Conservation (phyloP, 305 asterid genomes). For the Fraxinus baroniana region DNA sequence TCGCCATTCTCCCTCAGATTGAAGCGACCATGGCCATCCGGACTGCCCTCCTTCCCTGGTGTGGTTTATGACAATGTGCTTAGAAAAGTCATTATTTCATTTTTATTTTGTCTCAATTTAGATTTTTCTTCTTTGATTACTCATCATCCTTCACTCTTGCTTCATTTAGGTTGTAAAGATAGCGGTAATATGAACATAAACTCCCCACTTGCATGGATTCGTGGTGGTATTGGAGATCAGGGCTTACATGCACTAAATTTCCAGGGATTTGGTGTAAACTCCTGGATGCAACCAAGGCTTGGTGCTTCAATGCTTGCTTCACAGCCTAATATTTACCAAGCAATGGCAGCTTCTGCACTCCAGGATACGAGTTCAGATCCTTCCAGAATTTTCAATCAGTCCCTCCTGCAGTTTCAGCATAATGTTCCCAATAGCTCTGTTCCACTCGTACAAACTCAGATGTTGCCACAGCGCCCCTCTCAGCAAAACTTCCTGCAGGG, state of each 20-base stretch:
- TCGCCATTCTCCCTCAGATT: conserved; percentile 95
- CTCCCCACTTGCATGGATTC: conserved; percentile 75
- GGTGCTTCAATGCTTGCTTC: conserved; percentile 61
- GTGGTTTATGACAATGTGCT: conserved; percentile 20
- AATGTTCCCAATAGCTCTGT: conserved; percentile 50
- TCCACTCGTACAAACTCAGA: conserved; percentile 54
- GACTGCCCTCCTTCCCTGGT: conserved; percentile 78
- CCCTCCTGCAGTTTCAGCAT: conserved; percentile 67
- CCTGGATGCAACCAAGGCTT: conserved; percentile 87
- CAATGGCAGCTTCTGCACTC: conserved; percentile 62
- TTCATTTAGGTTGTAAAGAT: conserved; percentile 54
- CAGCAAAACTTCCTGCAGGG: conserved; percentile 55
- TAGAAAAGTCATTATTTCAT: not conserved
- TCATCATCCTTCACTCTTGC: not conserved
- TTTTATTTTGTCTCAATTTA: not conserved
- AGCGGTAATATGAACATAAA: conserved; percentile 54
- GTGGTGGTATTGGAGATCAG: conserved; percentile 63
- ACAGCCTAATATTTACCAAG: conserved; percentile 80
- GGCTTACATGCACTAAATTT: conserved; percentile 63
- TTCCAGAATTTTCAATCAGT: conserved; percentile 52
- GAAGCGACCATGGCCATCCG: conserved; percentile 96
- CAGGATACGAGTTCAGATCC: conserved; percentile 63
- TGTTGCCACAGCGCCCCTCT: conserved; percentile 63
- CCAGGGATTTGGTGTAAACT: conserved; percentile 59
- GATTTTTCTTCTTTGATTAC: not conserved